Conservation (phyloP, 2,329 filamentous ascomycete genomes). For the Nothophoma quercina region DNA sequence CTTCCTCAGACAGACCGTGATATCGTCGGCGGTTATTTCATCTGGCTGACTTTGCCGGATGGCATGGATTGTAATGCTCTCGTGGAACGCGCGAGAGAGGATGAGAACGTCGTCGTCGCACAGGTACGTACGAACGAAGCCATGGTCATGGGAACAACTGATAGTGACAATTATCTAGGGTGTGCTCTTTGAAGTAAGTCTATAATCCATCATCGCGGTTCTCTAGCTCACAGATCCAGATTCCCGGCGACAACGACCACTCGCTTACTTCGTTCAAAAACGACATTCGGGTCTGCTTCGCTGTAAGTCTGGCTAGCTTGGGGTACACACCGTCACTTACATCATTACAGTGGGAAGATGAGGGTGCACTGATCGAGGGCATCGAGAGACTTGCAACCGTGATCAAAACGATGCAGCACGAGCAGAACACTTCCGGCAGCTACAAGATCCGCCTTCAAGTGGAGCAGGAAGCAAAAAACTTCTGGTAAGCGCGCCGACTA, state of each 20-base stretch:
- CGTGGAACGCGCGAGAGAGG: slow-evolving; percentile 63
- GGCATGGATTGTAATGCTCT: slow-evolving; percentile 63
- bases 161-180: slow-evolving; percentile 58
- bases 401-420: slow-evolving; percentile 50
- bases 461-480: slow-evolving; percentile 36
- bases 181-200: slow-evolving; percentile 66
- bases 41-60: slow-evolving; percentile 75
- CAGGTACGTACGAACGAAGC: slow-evolving; percentile 42
- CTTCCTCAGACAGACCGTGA: slow-evolving; percentile 53
- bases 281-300: slow-evolving; percentile 52
- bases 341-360: slow-evolving; percentile 63
- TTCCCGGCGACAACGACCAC: slow-evolving; percentile 56
- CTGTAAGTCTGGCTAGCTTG: slow-evolving; percentile 23
- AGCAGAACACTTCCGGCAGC: slow-evolving; percentile 28
- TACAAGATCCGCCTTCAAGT: slow-evolving; percentile 19
- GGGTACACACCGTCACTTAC: slow-evolving; percentile 12
- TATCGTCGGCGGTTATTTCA: slow-evolving; percentile 81
- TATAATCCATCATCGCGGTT: background rate
- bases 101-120: slow-evolving; percentile 73
- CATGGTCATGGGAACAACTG: slow-evolving; percentile 23
- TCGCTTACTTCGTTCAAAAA: slow-evolving; percentile 62
- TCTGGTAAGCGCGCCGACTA: slow-evolving; percentile 36
- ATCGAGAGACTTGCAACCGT: slow-evolving; percentile 67
- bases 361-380: slow-evolving; percentile 70
- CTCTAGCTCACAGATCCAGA: slow-evolving; percentile 31